Conservation (phyloP, 2,329 filamentous ascomycete species). For the Cladophialophora exuberans region DNA sequence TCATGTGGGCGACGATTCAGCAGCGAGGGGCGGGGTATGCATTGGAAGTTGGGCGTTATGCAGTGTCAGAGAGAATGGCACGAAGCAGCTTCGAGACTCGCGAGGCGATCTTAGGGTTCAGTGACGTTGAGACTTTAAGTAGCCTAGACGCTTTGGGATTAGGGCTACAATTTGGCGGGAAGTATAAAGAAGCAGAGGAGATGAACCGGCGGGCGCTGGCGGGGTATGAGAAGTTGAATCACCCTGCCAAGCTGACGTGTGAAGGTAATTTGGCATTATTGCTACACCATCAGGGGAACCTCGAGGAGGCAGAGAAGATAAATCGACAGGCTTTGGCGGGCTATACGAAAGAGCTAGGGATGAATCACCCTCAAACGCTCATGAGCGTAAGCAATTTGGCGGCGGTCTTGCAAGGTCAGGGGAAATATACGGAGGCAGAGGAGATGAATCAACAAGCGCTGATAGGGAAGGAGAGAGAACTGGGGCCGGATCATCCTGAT, state of each 20-base stretch:
- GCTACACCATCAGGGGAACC: too few relatives aligned
- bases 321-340: background rate
- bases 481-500: constrained; percentile 33
- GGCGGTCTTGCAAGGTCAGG: constrained; percentile 7
- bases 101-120: too few relatives aligned
- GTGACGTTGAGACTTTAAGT: too few relatives aligned
- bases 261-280: background rate
- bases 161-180: too few relatives aligned
- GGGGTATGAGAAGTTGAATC: too few relatives aligned
- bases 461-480: constrained; percentile 22
- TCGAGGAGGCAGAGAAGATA: background rate
- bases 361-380: background rate
- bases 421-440: constrained; percentile 29
- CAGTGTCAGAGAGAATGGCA: too few relatives aligned
- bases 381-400: background rate
- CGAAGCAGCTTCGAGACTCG: too few relatives aligned
- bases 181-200: too few relatives aligned
- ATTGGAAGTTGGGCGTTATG: too few relatives aligned
- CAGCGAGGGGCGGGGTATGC: too few relatives aligned
- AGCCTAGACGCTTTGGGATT: too few relatives aligned
- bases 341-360: background rate
- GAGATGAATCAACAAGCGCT: constrained; percentile 29
- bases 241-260: background rate
- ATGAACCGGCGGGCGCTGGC: too few relatives aligned
- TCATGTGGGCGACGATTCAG: constrained; percentile 9